Base-by-base conservation (phyloP, 2,329 filamentous ascomycete species). In the Ophiocordyceps sinensis region DNA sequence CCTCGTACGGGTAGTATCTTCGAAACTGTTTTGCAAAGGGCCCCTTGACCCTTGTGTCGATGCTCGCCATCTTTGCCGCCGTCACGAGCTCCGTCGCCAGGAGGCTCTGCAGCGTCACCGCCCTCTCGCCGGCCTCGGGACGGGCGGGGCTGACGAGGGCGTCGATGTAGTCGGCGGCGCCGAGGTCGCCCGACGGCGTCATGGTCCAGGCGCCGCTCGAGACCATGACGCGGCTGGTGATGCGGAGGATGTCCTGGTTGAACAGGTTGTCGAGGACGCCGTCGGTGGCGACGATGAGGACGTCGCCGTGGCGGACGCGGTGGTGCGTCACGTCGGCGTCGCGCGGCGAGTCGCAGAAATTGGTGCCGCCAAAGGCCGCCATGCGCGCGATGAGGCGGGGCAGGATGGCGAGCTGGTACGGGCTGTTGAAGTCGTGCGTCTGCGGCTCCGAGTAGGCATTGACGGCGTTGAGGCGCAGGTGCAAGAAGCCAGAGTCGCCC, bases 351-450 rank as follows among this genome's bases (percentile, higher is more conserved):
- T 98, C 91, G 56, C 82, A 80, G 23, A 94, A 74, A 46, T 83
- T 83, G 2, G 75, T 70, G 36, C 85, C 85, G 17, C 89, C 89
- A 58, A 94, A 96, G 26, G 85, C 76, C 12, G 79, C 77, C 52
- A 87, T 82, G 52, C 91, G 84, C 19, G 78, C 75, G 43, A 86
- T 73, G 62, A 94, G 80, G 51, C 75, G 77, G 4, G 82, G 75
- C 1, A 91, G 89, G 8, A 95, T 80, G 41, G 86, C 89, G 34
- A 98, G 74, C 60, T 98, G 91, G 56, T 85, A 98, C 0, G 91
- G 91, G 0, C 91, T 96, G 62, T 98, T 98, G 72, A 98, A 98
- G 36, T 82, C 87, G 60, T 98, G 91, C 1, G 87, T 95, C 62
- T 98, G 91, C 21, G 86, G 82, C 38, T 79, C 75, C 2, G 87